Evolutionary conservation across 495 filamentous ascomycete species (phyloP).

Genomic region (Penicillium parvum): DNA sequence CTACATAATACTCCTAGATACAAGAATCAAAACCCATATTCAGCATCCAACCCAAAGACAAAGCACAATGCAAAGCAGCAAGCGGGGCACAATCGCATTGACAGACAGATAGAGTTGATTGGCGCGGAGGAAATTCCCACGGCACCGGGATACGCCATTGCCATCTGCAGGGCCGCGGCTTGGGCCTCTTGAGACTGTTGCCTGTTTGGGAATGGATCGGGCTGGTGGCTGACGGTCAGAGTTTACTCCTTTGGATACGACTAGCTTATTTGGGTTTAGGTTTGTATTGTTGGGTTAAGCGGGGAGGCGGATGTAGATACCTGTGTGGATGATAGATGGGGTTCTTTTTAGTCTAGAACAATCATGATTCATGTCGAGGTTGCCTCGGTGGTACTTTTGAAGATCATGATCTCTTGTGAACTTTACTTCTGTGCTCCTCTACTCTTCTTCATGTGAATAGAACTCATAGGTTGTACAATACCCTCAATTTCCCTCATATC

Average conservation of each 20-base stretch:
- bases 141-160: neutral
- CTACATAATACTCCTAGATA: no score
- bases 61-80: no score
- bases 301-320: no score
- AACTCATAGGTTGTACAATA: neutral
- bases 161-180: slow-evolving; percentile 2
- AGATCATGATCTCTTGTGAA: no score
- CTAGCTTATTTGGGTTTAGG: neutral
- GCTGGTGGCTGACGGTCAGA: neutral
- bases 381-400: no score
- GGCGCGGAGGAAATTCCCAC: neutral
- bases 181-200: slow-evolving; percentile 5
- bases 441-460: no score
- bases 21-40: no score
- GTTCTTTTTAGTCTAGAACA: no score
- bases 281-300: neutral
- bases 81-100: slow-evolving; percentile 4
- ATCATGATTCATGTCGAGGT: no score
- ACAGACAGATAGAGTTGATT: neutral
- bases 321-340: no score
- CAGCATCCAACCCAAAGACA: no score
- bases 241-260: neutral
- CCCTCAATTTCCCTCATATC: neutral
- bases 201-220: slow-evolving; percentile 8
- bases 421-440: no score